Evolutionary conservation across 495 filamentous ascomycete genomes (phyloP), one percentile per base, ranked within the genome.

Genomic region (Hypoxylon rickii): DNA sequence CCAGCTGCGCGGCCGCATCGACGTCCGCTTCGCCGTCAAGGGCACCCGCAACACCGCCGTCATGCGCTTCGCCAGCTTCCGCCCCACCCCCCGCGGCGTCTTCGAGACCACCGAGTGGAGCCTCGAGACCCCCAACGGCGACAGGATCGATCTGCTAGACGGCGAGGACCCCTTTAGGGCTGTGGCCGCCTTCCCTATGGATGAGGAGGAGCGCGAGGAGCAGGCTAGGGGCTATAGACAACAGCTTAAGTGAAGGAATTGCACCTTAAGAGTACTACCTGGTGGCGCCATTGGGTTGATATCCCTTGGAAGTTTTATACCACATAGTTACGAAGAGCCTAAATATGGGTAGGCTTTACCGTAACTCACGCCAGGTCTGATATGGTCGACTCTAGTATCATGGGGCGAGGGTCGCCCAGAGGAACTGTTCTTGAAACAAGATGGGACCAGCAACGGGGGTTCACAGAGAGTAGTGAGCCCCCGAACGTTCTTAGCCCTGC

Each of bases 1-100:
- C 74, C 93, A 96, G 76, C 72, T 98, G 69, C 89, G 92, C 73
- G 94, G 94, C 2, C 79, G 84, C 65, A 96, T 97, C 67, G 76
- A 97, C 79, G 92, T 98, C 48, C 72, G 70, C 2, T 97, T 94
- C 70, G 79, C 80, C 76, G 94, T 98, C 8, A 92, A 90, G 73
- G 94, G 94, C 34, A 92, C 85, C 1, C 87, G 82, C 61, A 71
- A 68, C 19, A 70, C 76, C 47, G 94, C 85, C 15, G 79, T 84
- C 63, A 92, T 96, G 86, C 79, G 83, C 62, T 96, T 98, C 74
- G 81, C 76, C 67, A 92, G 89, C 68, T 74, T 80, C 63, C 82
- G 94, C 51, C 86, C 79, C 51, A 81, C 83, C 44, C 81, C 92
- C 58, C 79, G 83, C 76, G 91, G 88, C 7, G 57, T 76, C 78